Evolutionary conservation across 2,329 filamentous ascomycete species (phyloP).

Genomic region (Fusarium protoensiforme): DNA sequence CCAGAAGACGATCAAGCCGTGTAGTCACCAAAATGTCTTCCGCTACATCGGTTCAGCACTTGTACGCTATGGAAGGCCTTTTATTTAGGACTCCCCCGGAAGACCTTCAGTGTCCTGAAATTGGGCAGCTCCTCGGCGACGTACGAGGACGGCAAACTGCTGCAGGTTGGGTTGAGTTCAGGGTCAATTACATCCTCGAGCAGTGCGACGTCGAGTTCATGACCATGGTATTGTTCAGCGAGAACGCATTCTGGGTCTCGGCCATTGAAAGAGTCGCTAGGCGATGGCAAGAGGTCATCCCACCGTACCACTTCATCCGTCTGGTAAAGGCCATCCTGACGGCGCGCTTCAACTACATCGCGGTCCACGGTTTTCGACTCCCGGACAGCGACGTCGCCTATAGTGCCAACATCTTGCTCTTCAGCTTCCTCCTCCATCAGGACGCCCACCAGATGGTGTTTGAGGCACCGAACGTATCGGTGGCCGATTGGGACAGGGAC

Average conservation of each 20-base stretch:
- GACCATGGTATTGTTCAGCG: not conserved
- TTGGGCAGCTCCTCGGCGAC: not conserved
- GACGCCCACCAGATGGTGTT: not conserved
- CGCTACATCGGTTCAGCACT: not conserved
- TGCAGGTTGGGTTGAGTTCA: not conserved
- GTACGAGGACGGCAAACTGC: not conserved
- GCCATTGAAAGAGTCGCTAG: not conserved
- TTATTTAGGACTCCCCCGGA: not conserved
- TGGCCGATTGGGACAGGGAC: not conserved
- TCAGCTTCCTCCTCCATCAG: not conserved
- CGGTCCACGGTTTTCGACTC: not conserved
- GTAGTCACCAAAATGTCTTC: not conserved
- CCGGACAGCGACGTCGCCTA: not conserved
- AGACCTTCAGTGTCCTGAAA: not conserved
- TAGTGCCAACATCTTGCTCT: not conserved
- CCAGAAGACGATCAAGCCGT: not conserved
- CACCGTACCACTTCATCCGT: not conserved
- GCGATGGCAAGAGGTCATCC: not conserved
- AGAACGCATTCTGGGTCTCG: not conserved
- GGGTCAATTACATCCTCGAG: not conserved
- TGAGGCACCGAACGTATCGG: not conserved
- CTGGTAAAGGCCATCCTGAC: not conserved
- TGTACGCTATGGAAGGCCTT: not conserved
- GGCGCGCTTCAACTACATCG: not conserved
- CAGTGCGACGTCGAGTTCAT: not conserved